Evolutionary conservation across 768 basidiomycete species (phyloP), one percentile per base, ranked within the genome.

Genomic region (Podaxis pistillaris): DNA sequence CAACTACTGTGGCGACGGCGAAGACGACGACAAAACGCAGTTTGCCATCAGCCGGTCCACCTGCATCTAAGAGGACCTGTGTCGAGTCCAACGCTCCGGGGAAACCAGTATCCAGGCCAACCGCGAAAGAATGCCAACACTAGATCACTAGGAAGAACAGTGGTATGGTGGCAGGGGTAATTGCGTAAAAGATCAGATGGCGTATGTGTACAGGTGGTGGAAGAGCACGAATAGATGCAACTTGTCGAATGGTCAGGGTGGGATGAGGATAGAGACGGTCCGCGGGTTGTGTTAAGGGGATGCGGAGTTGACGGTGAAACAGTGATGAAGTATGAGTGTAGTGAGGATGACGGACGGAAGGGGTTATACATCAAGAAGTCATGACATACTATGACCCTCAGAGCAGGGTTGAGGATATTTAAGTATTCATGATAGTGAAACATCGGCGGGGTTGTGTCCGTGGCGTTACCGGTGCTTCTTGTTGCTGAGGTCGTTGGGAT

Each of bases 381-480:
- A 13, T 11, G 28, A n/a, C 15, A 17, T 28, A 30, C 37, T 3
- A 26, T 38, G 41, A 13, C 30, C 12, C 12, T 28, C 15, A 30
- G 26, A 17, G 28, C 7, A 13, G 24, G 11, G 22, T n/a, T 7
- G 37, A 19, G 28, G 28, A 12, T 17, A 11, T 40, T 53, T 22
- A 62, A 33, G 54, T 37, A 26, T 62, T 62, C 52, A 62, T 55
- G 12, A 62, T 13, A 12, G 60, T 55, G 44, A 62, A 62, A 19
- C 22, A 15, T 33, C 60, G 30, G n/a, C 54, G 60, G 12, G 53
- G 40, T 36, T 53, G 60, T 33, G 52, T 41, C 36, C 52, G 58
- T 41, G 47, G n/a, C 2, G 41, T 55, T 55, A 19, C 33, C 30
- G n/a, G 61, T 37, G 12, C 19, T 24, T 59, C 37, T n/a, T 26